Evolutionary conservation across 106 monocot species (phyloP).

Genomic region (Acorus calamus): DNA sequence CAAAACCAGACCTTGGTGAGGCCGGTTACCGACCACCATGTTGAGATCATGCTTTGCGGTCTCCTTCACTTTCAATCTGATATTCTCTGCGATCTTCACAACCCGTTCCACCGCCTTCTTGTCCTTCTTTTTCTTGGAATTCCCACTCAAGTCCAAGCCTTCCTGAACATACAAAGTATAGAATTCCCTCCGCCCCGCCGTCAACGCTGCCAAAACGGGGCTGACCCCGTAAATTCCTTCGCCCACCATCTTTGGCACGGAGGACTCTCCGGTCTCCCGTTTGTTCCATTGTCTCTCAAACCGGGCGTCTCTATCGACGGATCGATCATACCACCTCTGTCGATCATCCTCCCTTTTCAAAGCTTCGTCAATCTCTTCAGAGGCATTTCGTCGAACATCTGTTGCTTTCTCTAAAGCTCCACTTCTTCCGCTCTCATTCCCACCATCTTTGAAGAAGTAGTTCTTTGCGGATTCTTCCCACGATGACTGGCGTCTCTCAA

Average conservation of each 20-base stretch:
- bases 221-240: constrained; percentile 77
- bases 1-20: constrained; percentile 84
- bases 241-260: constrained; percentile 65
- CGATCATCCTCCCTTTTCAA: constrained; percentile 18
- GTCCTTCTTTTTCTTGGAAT: constrained; percentile 80
- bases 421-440: constrained; percentile 3
- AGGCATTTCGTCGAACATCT: background rate
- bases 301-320: constrained; percentile 23
- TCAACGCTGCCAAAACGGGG: constrained; percentile 71
- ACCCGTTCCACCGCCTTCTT: constrained; percentile 68
- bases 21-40: constrained; percentile 73
- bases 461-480: constrained; percentile 73
- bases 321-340: constrained; percentile 27
- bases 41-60: constrained; percentile 89
- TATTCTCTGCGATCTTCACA: constrained; percentile 45
- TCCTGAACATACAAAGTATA: constrained; percentile 75
- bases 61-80: constrained; percentile 56
- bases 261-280: constrained; percentile 53
- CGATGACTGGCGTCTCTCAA: constrained; percentile 13
- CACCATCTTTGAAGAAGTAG: constrained; percentile 37
- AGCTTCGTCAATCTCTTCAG: constrained; percentile 6
- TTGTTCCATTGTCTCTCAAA: constrained; percentile 55
- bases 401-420: constrained; percentile 3
- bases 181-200: constrained; percentile 64
- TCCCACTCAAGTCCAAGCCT: constrained; percentile 55